Conservation (phyloP, 2,329 filamentous ascomycete genomes). For the Hypoxylon sp. region DNA sequence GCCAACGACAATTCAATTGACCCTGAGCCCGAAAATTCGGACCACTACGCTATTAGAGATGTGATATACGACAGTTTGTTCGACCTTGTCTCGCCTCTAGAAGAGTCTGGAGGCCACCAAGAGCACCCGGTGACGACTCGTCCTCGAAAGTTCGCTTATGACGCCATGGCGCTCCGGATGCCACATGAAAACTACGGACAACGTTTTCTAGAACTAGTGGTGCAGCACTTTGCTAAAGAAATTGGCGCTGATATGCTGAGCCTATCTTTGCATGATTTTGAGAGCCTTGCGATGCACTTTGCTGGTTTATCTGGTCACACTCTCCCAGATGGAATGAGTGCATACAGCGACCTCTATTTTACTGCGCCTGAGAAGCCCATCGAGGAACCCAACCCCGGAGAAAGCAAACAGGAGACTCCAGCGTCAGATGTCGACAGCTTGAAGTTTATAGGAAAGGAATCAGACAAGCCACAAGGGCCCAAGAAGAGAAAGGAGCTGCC, state of each 20-base stretch:
- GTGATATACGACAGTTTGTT: background rate
- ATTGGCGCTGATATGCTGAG: background rate
- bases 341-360: background rate
- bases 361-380: background rate
- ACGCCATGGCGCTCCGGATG: background rate
- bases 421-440: background rate
- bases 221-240: background rate
- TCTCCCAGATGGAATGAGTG: background rate
- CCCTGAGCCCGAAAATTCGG: background rate
- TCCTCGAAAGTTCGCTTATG: background rate
- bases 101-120: background rate
- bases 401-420: background rate
- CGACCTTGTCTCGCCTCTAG: background rate
- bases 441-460: background rate
- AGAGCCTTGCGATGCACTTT: background rate
- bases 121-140: no score
- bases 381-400: background rate
- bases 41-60: background rate
- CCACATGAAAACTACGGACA: background rate
- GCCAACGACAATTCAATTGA: background rate
- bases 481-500: background rate
- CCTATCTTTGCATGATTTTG: background rate
- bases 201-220: background rate
- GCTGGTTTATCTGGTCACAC: background rate
- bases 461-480: background rate